Conservation (phyloP, 305 asterid species). For the Ilex paraguariensis region DNA sequence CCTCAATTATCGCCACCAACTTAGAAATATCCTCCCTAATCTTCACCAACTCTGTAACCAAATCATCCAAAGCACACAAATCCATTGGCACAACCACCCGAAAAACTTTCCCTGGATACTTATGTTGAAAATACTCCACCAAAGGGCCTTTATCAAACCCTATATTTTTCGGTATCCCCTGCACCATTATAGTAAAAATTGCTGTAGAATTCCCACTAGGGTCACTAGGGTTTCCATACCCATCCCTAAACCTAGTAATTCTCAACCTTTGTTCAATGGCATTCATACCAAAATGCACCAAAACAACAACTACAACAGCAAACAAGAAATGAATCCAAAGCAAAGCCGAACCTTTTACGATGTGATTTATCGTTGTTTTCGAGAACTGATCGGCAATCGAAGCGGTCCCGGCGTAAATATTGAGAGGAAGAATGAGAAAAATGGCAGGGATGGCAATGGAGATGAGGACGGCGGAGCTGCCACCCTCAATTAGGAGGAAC, state of each 20-base stretch:
- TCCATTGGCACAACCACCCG: slow-evolving; percentile 92
- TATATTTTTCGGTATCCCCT: slow-evolving; percentile 80
- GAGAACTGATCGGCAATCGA: slow-evolving; percentile 81
- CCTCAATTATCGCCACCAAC: slow-evolving; percentile 70
- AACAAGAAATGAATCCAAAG: slow-evolving; percentile 92
- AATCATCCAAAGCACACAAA: slow-evolving; percentile 92
- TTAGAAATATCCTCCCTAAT: slow-evolving; percentile 76
- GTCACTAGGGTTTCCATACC: slow-evolving; percentile 75
- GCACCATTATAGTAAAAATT: slow-evolving; percentile 79
- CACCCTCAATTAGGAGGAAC: slow-evolving; percentile 84
- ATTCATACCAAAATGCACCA: slow-evolving; percentile 74
- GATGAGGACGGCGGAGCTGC: slow-evolving; percentile 67
- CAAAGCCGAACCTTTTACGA: slow-evolving; percentile 78
- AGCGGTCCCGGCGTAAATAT: slow-evolving; percentile 68
- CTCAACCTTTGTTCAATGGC: slow-evolving; percentile 62
- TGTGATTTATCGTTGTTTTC: slow-evolving; percentile 80
- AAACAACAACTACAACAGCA: slow-evolving; percentile 63
- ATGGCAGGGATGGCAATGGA: slow-evolving; percentile 57
- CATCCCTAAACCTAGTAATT: slow-evolving; percentile 76
- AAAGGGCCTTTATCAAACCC: slow-evolving; percentile 77
- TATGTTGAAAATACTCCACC: slow-evolving; percentile 76
- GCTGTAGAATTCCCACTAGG: slow-evolving; percentile 67
- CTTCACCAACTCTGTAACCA: slow-evolving; percentile 82
- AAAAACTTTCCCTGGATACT: slow-evolving; percentile 83
- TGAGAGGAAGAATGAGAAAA: slow-evolving; percentile 65